These are phyloP conservation scores for Blastobotrys terrestris DNA, from an alignment of 805 yeast genomes.

Conservation along the genomic window DNA sequence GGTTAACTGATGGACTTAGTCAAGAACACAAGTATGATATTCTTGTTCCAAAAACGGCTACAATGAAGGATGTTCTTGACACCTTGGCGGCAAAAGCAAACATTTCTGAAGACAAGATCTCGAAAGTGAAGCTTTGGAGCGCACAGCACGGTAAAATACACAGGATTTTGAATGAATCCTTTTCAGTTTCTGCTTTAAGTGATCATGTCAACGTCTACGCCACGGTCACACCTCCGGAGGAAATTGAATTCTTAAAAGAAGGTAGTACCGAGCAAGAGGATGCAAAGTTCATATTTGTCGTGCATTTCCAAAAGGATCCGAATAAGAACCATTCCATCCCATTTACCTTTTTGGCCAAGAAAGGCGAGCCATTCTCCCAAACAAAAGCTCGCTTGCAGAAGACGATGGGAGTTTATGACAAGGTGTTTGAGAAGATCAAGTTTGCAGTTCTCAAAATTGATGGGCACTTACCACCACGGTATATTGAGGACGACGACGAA, in stretches of 20 bases:
- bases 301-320: slow-evolving; percentile 71
- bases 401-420: slow-evolving; percentile 68
- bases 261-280: slow-evolving; percentile 23
- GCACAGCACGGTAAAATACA: slow-evolving; percentile 24
- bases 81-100: slow-evolving; percentile 52
- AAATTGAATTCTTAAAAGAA: slow-evolving; percentile 22
- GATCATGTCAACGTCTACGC: slow-evolving; percentile 39
- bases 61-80: slow-evolving; percentile 47
- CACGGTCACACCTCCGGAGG: slow-evolving; percentile 41
- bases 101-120: slow-evolving; percentile 38
- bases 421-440: slow-evolving; percentile 70
- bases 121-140: slow-evolving; percentile 32
- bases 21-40: slow-evolving; percentile 66
- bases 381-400: slow-evolving; percentile 63
- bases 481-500: slow-evolving; percentile 40
- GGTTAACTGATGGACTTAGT: slow-evolving; percentile 68
- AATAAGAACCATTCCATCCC: slow-evolving; percentile 74
- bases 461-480: slow-evolving; percentile 13
- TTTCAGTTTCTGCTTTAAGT: slow-evolving; percentile 36
- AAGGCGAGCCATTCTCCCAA: slow-evolving; percentile 56
- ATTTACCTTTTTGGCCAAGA: slow-evolving; percentile 64
- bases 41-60: slow-evolving; percentile 57
- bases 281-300: slow-evolving; percentile 52
- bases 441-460: slow-evolving; percentile 48
- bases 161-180: slow-evolving; percentile 32